These are phyloP conservation scores for Lactuca sativa DNA, from an alignment of 129 eudicot species.

Conservation along the genomic window DNA sequence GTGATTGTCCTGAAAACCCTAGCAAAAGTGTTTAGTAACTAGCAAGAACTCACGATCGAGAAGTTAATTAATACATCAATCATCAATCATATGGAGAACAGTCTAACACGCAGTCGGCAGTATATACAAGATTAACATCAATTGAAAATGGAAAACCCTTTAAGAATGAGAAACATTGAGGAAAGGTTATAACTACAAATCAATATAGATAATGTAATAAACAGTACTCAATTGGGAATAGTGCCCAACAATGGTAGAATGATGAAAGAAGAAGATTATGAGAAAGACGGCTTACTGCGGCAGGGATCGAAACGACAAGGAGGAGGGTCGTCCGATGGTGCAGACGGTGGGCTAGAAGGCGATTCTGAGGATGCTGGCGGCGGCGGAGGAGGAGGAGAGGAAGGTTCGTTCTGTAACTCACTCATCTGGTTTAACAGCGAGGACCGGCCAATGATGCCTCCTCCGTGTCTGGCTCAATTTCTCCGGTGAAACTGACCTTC, in stretches of 20 bases:
- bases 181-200: neutral
- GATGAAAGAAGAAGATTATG: neutral
- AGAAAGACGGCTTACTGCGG: conserved; percentile 31
- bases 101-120: neutral
- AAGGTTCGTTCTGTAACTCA: conserved; percentile 17
- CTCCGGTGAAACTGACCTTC: conserved; percentile 12
- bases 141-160: conserved; percentile 6
- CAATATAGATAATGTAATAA: conserved; percentile 4
- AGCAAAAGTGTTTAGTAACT: neutral
- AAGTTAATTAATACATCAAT: conserved; percentile 1
- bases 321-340: conserved; percentile 20
- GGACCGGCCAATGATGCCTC: neutral
- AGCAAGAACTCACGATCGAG: conserved; percentile 8
- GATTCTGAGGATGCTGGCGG: conserved; percentile 20
- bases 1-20: conserved; percentile 17
- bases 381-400: conserved; percentile 23
- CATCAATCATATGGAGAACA: conserved; percentile 14
- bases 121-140: neutral
- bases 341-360: conserved; percentile 20
- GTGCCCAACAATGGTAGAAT: neutral
- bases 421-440: conserved; percentile 13
- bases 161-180: neutral
- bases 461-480: neutral
- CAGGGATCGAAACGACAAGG: conserved; percentile 38
- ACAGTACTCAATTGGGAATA: neutral